phyloP scores from a whole-genome alignment of 352 stramenopile species.

The Globisporangium spiculum region DNA sequence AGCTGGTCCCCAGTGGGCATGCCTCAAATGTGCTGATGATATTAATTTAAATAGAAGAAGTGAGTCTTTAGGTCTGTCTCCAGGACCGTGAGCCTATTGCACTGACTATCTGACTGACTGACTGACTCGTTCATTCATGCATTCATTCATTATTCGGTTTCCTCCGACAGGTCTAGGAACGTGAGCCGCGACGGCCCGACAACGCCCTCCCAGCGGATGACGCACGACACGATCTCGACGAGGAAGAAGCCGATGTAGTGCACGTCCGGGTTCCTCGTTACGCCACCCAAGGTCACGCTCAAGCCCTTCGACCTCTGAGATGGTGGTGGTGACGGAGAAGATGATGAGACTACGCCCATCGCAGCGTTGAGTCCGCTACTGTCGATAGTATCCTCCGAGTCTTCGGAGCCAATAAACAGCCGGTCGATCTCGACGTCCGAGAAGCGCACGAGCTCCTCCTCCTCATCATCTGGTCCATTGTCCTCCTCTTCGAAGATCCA shows the following conservation, averaged over 20 bases:
- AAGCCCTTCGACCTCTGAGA: not conserved
- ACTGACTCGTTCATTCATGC: not conserved
- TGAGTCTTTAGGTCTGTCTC: not conserved
- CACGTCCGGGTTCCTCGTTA: conserved; percentile 10
- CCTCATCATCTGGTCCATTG: not conserved
- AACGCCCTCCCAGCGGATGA: conserved; percentile 15
- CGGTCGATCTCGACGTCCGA: conserved; percentile 2
- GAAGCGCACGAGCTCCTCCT: not conserved
- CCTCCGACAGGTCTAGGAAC: conserved; percentile 5
- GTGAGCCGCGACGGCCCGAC: conserved; percentile 4
- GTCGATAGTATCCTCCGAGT: not conserved
- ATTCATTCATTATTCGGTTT: not conserved
- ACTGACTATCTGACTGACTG: not conserved
- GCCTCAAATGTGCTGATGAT: not conserved
- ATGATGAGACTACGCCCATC: not conserved
- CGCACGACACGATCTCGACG: conserved; percentile 16
- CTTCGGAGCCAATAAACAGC: conserved; percentile 3
- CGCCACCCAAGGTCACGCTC: conserved; percentile 9
- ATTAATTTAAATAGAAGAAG: conserved; percentile 2
- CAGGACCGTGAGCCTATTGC: not conserved
- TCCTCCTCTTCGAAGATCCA: conserved; percentile 13
- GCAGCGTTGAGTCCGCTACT: not conserved
- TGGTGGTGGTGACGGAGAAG: too few relatives aligned
- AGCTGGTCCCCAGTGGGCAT: not conserved
- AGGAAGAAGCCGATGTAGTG: conserved; percentile 18